phyloP scores from a whole-genome alignment of 148 eudicot genomes.

The Cornus kousa region DNA sequence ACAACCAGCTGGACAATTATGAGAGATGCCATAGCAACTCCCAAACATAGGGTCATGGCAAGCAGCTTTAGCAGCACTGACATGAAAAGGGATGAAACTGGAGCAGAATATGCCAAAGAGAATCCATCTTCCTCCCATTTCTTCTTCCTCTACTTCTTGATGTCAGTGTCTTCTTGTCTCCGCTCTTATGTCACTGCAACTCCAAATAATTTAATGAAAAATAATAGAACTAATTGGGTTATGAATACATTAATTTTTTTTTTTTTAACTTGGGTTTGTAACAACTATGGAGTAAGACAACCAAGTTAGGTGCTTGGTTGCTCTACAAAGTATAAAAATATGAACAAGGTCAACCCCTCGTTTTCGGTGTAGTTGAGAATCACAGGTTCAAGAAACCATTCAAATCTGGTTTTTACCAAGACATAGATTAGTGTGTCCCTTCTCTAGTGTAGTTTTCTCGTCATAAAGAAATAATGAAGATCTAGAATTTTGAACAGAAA shows the following conservation, averaged over 20 bases:
- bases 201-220: neutral
- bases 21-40: slow-evolving; percentile 8
- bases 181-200: neutral
- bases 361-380: neutral
- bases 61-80: slow-evolving; percentile 15
- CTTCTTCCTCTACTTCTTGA: slow-evolving; percentile 2
- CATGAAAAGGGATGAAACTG: neutral
- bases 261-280: slow-evolving; percentile 3
- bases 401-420: neutral
- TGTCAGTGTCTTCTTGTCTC: neutral
- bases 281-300: slow-evolving; percentile 9
- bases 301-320: slow-evolving; percentile 6
- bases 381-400: neutral
- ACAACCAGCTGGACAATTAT: slow-evolving; percentile 17
- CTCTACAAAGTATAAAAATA: neutral
- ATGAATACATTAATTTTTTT: neutral
- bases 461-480: too few relatives aligned
- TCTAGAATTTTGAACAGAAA: too few relatives aligned
- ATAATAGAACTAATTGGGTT: neutral
- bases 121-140: slow-evolving; percentile 9
- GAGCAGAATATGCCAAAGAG: neutral
- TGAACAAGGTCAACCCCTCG: slow-evolving; percentile 1
- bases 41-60: slow-evolving; percentile 21
- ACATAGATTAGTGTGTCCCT: neutral
- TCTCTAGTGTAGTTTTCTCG: too few relatives aligned